Percentiles rank a stretch among this genome's conserved stretches.
phyloP scores from a whole-genome alignment of 1,139 yeast genomes.

The Taphrina wiesneri region DNA sequence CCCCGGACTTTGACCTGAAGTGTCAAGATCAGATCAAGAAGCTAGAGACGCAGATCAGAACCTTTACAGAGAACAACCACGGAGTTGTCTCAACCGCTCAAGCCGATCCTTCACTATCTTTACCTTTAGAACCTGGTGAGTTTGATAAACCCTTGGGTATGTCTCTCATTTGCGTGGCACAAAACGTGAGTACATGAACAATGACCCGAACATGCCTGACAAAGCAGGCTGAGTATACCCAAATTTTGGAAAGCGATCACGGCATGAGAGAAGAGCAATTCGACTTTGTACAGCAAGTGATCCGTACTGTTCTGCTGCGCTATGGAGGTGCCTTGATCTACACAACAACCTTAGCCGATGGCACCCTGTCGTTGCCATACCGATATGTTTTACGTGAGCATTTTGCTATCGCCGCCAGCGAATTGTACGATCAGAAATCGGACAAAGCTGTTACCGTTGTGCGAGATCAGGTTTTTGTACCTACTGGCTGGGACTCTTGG shows the following conservation, averaged over 20 bases:
- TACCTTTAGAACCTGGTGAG: conserved; percentile 46
- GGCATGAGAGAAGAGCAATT: conserved; percentile 42
- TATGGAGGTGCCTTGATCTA: conserved; percentile 46
- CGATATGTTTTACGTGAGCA: conserved; percentile 7
- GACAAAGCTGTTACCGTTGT: conserved; percentile 44
- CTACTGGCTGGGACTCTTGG: conserved; percentile 49
- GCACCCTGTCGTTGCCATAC: not conserved
- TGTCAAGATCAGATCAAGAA: not conserved
- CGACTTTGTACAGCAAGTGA: conserved; percentile 56
- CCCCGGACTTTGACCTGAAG: not conserved
- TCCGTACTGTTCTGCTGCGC: conserved; percentile 55
- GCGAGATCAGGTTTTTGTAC: conserved; percentile 50
- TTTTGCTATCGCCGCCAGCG: conserved; percentile 3
- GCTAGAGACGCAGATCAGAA: conserved; percentile 14
- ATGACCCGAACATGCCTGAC: not conserved
- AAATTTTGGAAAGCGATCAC: conserved; percentile 35
- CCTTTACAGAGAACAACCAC: conserved; percentile 5
- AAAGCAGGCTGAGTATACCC: conserved; percentile 38
- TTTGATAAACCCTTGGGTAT: conserved; percentile 46
- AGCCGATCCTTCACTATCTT: conserved; percentile 23
- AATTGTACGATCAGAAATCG: conserved; percentile 33
- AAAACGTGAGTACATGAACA: conserved; percentile 22
- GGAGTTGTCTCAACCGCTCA: not conserved
- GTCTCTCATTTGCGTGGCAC: conserved; percentile 43
- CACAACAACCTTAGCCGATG: conserved; percentile 11